Evolutionary conservation across 768 basidiomycete species (phyloP), one percentile per base, ranked within the genome.

Genomic region (Phaffia tasmanica): DNA sequence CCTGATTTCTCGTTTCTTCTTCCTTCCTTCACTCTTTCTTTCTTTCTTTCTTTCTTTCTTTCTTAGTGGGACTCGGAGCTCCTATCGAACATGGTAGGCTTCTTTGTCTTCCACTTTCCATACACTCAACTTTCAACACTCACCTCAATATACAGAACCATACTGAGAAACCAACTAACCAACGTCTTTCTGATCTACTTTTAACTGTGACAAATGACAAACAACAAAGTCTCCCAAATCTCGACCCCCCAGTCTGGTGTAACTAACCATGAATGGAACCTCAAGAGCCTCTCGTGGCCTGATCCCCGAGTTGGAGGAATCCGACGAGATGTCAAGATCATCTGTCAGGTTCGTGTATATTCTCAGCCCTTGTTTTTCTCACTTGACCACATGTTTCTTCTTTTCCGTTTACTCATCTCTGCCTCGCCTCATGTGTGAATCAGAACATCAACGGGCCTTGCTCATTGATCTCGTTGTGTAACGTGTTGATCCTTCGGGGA

Each of bases 401-500:
- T 27, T 27, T 56, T 56, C 14, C 14, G 19, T 27, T 57, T 23
- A 29, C 6, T 57, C 16, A 14, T 57, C 6, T 57, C 27, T 57
- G 4, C 9, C 16, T 21, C n/a, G 16, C 7, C 9, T 57, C 27
- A 57, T 29, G 18, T 23, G 19, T 29, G 18, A 32, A 25, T 5
- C 53, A 72, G 64, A 70, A 71, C 62, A 68, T 47, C 18, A 73
- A 73, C 53, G 72, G 72, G 42, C 72, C 72, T 0, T 73, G 72
- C 50, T 67, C 64, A 18, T 60, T 73, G 21, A 68, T 73, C 55
- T 62, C 61, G n/a, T 23, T 70, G 87, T 88, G 88, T 77, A 95
- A 95, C 74, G 88, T 92, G 60, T 81, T 94, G 35, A 85, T 94
- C 68, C 79, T 95, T 1, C 83, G 90, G n/a, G 86, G 85, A 60